Percentiles rank a stretch among this genome's conserved stretches.
These are phyloP conservation scores for Thelonectria discophora DNA, from an alignment of 2,329 filamentous ascomycete species.

Conservation along the genomic window DNA sequence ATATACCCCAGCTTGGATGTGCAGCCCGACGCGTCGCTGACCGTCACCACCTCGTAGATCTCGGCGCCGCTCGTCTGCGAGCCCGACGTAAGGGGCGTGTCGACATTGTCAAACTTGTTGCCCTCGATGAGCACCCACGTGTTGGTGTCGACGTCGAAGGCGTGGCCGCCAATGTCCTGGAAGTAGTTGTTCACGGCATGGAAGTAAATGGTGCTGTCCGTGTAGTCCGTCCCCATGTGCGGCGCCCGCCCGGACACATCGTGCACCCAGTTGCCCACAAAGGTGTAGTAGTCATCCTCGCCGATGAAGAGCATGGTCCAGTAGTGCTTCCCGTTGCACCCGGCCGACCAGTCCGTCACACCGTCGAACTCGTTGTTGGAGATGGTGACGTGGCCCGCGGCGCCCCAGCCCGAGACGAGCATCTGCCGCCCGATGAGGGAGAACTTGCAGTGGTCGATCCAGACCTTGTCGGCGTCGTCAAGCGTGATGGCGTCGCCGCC, in stretches of 20 bases:
- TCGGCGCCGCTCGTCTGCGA: conserved; percentile 30
- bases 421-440: conserved; percentile 67
- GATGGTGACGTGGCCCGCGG: conserved; percentile 64
- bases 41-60: conserved; percentile 40
- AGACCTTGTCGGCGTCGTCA: conserved; percentile 54
- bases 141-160: conserved; percentile 59
- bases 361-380: conserved; percentile 68
- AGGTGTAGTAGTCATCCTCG: conserved; percentile 47
- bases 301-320: conserved; percentile 66
- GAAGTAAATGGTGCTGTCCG: conserved; percentile 54
- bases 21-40: conserved; percentile 31
- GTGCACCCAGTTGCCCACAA: conserved; percentile 68
- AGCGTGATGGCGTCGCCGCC: conserved; percentile 65
- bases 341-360: conserved; percentile 59
- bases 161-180: conserved; percentile 59
- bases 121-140: conserved; percentile 62
- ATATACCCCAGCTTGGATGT: conserved; percentile 1
- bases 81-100: conserved; percentile 41
- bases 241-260: conserved; percentile 64
- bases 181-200: conserved; percentile 71
- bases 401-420: conserved; percentile 62
- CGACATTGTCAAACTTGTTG: conserved; percentile 64
- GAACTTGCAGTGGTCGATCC: conserved; percentile 63
- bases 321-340: conserved; percentile 66
- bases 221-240: conserved; percentile 57